A percentile compares a stretch with the other conserved stretches of the same genome.
Evolutionary conservation across 2,329 filamentous ascomycete genomes (phyloP).

Genomic region (Claviceps fusiformis): DNA sequence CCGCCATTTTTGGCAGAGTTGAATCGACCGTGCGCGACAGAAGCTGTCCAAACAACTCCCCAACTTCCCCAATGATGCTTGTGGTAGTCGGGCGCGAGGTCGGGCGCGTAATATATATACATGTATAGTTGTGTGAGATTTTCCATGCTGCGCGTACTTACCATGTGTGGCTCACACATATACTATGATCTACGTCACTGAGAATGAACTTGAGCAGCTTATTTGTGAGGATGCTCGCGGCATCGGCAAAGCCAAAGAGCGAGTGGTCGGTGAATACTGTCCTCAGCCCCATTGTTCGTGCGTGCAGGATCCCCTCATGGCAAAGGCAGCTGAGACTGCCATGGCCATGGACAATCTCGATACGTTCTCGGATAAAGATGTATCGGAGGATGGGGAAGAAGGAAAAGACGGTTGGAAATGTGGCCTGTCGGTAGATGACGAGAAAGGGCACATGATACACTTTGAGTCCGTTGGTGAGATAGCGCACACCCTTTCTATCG

Average conservation of each 20-base stretch:
- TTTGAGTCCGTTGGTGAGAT: constrained; percentile 93
- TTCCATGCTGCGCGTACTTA: constrained; percentile 21
- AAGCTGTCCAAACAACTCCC: too few relatives aligned
- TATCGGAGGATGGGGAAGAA: constrained; percentile 98
- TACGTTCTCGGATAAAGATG: constrained; percentile 84
- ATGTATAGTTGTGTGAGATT: not conserved
- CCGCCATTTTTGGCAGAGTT: too few relatives aligned
- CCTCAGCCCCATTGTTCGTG: constrained; percentile 85
- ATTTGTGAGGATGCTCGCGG: constrained; percentile 88
- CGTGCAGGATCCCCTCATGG: constrained; percentile 89
- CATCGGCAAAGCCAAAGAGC: constrained; percentile 92
- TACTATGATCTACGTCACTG: constrained; percentile 95
- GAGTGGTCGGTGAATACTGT: constrained; percentile 98
- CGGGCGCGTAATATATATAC: too few relatives aligned
- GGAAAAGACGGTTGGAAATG: constrained; percentile 94
- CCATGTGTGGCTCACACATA: constrained; percentile 98
- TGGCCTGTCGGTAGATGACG: constrained; percentile 85
- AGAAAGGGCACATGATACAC: constrained; percentile 96
- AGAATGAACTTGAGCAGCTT: constrained; percentile 92
- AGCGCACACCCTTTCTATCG: constrained; percentile 80
- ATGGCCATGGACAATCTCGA: constrained; percentile 97
- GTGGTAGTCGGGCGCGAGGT: too few relatives aligned
- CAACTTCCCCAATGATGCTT: too few relatives aligned
- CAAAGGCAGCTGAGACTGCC: constrained; percentile 85
- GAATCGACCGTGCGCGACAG: too few relatives aligned